A percentile compares a stretch with the other conserved stretches of the same genome.
Conservation (phyloP, 345 rosid species). For the Syzygium oleosum region DNA sequence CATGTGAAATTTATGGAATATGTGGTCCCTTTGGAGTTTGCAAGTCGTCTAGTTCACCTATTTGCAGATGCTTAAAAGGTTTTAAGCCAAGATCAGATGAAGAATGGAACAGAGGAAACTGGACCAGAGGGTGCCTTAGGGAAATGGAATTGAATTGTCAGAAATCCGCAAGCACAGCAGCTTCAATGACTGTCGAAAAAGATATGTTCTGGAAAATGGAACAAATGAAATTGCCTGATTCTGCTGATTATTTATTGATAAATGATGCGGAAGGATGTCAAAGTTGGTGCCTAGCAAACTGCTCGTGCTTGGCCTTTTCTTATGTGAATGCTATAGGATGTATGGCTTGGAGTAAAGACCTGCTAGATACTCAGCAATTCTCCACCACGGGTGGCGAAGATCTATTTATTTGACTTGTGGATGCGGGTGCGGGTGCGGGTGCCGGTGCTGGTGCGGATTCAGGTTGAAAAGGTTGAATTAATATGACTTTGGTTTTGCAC, state of each 20-base stretch:
- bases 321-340: background rate
- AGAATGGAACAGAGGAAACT: conserved; percentile 11
- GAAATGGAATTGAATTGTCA: background rate
- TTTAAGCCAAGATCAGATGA: conserved; percentile 15
- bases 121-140: conserved; percentile 18
- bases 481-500: background rate
- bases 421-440: background rate
- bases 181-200: background rate
- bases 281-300: conserved; percentile 14
- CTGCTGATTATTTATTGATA: background rate
- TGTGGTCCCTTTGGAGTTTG: conserved; percentile 25
- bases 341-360: background rate
- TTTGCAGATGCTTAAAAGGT: conserved; percentile 22
- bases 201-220: background rate
- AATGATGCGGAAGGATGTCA: background rate
- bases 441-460: background rate
- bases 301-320: background rate
- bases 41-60: background rate
- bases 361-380: background rate
- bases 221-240: background rate
- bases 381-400: background rate
- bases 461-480: background rate
- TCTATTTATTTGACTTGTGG: background rate
- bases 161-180: background rate
- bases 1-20: conserved; percentile 11